Evolutionary conservation across 495 filamentous ascomycete species (phyloP).

Genomic region (Aspergillus sclerotioniger): DNA sequence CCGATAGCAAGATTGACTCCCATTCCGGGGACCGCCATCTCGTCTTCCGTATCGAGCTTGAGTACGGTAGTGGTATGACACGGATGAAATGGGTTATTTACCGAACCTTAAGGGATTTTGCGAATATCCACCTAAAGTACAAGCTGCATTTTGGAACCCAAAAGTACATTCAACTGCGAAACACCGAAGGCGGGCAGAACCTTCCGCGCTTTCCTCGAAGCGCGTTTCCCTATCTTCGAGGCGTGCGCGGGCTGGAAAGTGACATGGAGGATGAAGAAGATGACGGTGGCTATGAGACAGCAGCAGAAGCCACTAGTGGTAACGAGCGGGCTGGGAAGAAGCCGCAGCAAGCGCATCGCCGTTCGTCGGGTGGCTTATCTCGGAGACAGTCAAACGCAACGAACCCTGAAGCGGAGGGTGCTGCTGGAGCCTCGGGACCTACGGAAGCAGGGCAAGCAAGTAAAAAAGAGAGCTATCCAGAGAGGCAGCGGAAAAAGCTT

Average conservation of each 20-base stretch:
- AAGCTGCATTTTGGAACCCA: constrained; percentile 78
- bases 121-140: constrained; percentile 91
- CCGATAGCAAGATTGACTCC: constrained; percentile 68
- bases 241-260: constrained; percentile 72
- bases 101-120: constrained; percentile 81
- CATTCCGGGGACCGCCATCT: constrained; percentile 74
- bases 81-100: constrained; percentile 97
- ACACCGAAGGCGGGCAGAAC: constrained; percentile 49
- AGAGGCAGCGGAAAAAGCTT: constrained; percentile 78
- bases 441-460: constrained; percentile 38
- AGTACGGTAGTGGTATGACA: constrained; percentile 93
- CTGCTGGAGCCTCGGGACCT: constrained; percentile 41
- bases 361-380: constrained; percentile 56
- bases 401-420: constrained; percentile 43
- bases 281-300: constrained; percentile 56
- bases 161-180: constrained; percentile 66
- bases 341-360: constrained; percentile 36
- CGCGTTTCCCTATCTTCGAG: constrained; percentile 88
- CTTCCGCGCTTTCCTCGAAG: constrained; percentile 86
- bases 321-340: constrained; percentile 52
- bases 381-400: constrained; percentile 58
- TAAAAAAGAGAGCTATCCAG: constrained; percentile 57
- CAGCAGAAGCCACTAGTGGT: constrained; percentile 55
- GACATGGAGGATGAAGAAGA: constrained; percentile 85
- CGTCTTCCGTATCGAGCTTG: constrained; percentile 86